These are phyloP conservation scores for Pisolithus orientalis DNA, from an alignment of 768 basidiomycete species.

Conservation along the genomic window DNA sequence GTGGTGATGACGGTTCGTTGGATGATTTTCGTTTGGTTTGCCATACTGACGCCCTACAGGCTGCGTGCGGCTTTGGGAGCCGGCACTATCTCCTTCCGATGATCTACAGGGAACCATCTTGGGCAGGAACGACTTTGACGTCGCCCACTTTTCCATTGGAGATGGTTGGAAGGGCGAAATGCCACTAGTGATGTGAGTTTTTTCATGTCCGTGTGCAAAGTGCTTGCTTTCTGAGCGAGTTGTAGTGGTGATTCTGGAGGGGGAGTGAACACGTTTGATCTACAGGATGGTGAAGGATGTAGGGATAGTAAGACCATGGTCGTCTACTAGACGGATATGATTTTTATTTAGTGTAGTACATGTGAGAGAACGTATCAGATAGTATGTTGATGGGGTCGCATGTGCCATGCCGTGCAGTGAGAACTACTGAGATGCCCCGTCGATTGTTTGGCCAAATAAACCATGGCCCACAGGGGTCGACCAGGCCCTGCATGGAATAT, in stretches of 20 bases:
- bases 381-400: not conserved
- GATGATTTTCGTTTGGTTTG: not conserved
- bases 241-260: constrained; percentile 45
- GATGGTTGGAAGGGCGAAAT: constrained; percentile 46
- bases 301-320: constrained; percentile 9
- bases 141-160: constrained; percentile 55
- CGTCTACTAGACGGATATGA: not conserved
- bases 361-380: no score
- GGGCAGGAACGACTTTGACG: constrained; percentile 49
- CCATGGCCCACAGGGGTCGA: constrained; percentile 6
- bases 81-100: constrained; percentile 33
- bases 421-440: not conserved
- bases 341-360: no score
- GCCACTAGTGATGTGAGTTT: constrained; percentile 53
- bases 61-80: constrained; percentile 67
- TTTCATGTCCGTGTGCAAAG: constrained; percentile 2
- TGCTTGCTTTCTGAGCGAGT: not conserved
- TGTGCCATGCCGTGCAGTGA: not conserved
- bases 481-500: constrained; percentile 8
- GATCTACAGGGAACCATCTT: constrained; percentile 41
- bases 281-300: constrained; percentile 16
- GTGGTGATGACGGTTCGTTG: constrained; percentile 56
- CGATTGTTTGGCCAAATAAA: constrained; percentile 29
- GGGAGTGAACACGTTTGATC: constrained; percentile 41
- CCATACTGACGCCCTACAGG: constrained; percentile 27